These are phyloP conservation scores for Schizothecium vesticola DNA, from an alignment of 495 filamentous ascomycete genomes.

Conservation along the genomic window DNA sequence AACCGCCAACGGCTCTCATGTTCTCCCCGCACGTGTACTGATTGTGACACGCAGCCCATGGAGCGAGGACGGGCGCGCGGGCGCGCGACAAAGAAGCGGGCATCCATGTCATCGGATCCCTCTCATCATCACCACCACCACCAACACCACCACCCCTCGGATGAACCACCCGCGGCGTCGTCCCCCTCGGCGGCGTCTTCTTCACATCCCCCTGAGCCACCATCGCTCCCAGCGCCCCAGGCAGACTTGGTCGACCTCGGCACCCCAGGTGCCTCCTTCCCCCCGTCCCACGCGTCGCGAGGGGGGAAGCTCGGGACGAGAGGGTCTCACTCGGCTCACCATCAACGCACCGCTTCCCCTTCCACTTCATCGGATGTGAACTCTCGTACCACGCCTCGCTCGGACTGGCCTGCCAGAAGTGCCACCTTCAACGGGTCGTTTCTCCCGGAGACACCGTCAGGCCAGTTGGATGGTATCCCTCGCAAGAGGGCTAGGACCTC, in stretches of 20 bases:
- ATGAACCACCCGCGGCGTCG: slow-evolving; percentile 2
- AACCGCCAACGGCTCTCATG: not conserved
- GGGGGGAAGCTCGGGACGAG: not conserved
- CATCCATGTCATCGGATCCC: slow-evolving; percentile 14
- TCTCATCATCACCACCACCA: slow-evolving; percentile 9
- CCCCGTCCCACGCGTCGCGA: not conserved
- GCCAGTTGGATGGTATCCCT: not conserved
- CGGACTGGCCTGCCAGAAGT: slow-evolving; percentile 22
- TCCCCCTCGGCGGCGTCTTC: not conserved
- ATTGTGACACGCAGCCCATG: slow-evolving; percentile 27
- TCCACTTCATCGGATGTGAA: slow-evolving; percentile 7
- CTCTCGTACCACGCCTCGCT: slow-evolving; percentile 14
- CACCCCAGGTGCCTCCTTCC: not conserved
- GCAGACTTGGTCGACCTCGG: not conserved
- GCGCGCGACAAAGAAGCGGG: slow-evolving; percentile 31
- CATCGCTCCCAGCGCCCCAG: not conserved
- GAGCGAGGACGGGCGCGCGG: slow-evolving; percentile 30
- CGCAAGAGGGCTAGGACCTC: slow-evolving; percentile 35
- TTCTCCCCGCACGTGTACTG: not conserved
- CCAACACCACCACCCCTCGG: not conserved
- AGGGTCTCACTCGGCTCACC: not conserved
- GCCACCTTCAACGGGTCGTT: slow-evolving; percentile 24
- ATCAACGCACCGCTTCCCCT: not conserved
- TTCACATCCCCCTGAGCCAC: not conserved
- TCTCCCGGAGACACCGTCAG: slow-evolving; percentile 27